Evolutionary conservation across 106 monocot genomes (phyloP).

Genomic region (Platanthera guangdongensis): DNA sequence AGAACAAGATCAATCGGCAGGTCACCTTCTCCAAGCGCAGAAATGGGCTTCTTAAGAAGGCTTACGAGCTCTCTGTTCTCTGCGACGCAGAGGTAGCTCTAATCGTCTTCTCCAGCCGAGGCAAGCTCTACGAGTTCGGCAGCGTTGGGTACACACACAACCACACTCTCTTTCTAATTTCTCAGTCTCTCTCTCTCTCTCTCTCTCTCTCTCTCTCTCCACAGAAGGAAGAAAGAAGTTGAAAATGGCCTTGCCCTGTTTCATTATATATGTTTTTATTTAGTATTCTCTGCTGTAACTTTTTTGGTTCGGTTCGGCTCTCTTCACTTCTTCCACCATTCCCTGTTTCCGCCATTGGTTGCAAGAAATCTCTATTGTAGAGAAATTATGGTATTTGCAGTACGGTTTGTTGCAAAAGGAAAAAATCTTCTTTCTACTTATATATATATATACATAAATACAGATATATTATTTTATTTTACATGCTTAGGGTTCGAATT

Average conservation of each 20-base stretch:
- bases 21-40: conserved; percentile 2
- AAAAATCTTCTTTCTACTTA: not conserved
- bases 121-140: conserved; percentile 1
- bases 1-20: conserved; percentile 1
- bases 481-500: not conserved
- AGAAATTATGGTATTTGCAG: not conserved
- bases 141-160: not conserved
- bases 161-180: not conserved
- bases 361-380: not conserved
- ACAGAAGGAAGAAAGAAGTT: not conserved
- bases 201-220: not conserved
- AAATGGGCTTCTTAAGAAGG: not conserved
- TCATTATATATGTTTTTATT: not conserved
- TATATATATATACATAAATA: not conserved
- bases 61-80: conserved; percentile 1
- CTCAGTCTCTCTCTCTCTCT: not conserved
- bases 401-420: not conserved
- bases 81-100: not conserved
- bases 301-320: not conserved
- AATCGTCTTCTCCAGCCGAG: not conserved
- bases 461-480: not conserved
- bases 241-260: too few relatives aligned
- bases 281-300: not conserved
- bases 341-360: not conserved
- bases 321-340: not conserved